Base-by-base conservation (phyloP, 768 basidiomycete genomes). In the Serendipita sp. region DNA sequence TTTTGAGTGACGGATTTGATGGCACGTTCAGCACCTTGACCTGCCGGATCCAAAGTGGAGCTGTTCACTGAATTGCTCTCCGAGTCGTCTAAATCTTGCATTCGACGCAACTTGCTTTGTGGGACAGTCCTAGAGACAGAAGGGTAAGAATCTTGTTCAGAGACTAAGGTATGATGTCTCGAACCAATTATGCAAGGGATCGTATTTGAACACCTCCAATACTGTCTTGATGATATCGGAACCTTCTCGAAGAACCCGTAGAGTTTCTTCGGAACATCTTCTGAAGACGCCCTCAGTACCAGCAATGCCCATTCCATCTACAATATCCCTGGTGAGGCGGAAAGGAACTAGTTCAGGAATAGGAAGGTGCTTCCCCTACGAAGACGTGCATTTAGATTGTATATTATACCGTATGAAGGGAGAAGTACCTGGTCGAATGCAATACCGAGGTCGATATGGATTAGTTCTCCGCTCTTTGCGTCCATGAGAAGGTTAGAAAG, bases 381-480 rank as follows among this genome's bases (percentile, higher is more conserved):
- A 15, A 40, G 46, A 3, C 62, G 58, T 37, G 67, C 63, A 62
- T 40, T 62, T 46, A 11, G 65, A 11, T 31, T 44, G 50, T 33
- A 2, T 45, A 55, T 29, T 58, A 45, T 36, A 29, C 46, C 6
- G 46, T 64, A 2, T 40, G 36, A 5, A 37, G 6, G 40, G 2
- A 60, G 27, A 8, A 1, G 31, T 66, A 90, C 91, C 76, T 91
- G 91, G 66, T 96, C 96, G 73, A 99, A 98, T 0, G 93, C 92
- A 65, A 98, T 92, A 0, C 95, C 95, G 0, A 98, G 78, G 73
- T 99, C 95, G 63, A 99, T 99, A 72, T 96, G 93, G 4, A 98
- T 84, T 50, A 94, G 79, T 70, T 98, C 91, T 15, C 95, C 95
- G 6, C 82, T 84, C 31, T 72, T 72, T 55, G 82, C 81, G 72